Percentiles rank a stretch among this genome's conserved stretches.
Conservation (phyloP, 192 early-diverging fungal species). For the Ambispora gerdemannii region DNA sequence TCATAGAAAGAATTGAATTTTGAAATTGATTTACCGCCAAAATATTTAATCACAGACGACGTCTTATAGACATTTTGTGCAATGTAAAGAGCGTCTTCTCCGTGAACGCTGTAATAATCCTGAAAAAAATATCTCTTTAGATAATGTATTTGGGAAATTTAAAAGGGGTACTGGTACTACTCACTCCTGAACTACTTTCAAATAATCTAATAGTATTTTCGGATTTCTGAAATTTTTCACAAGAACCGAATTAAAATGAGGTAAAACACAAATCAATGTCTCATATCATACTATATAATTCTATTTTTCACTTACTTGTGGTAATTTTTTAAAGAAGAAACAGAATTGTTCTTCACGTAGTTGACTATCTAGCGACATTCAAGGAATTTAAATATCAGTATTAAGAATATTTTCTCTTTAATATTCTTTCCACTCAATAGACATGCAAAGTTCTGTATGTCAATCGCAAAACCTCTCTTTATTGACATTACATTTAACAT, state of each 20-base stretch:
- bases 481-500: too few species aligned
- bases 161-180: slow-evolving; percentile 20
- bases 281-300: neutral
- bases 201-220: slow-evolving; percentile 67
- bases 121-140: slow-evolving; percentile 28
- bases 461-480: too few species aligned
- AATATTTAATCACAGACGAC: slow-evolving; percentile 84
- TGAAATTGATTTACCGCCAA: slow-evolving; percentile 53
- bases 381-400: neutral
- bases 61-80: slow-evolving; percentile 89
- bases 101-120: slow-evolving; percentile 88
- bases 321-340: slow-evolving; percentile 55
- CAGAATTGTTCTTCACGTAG: slow-evolving; percentile 42
- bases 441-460: too few species aligned
- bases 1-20: neutral
- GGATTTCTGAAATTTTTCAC: slow-evolving; percentile 33
- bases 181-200: slow-evolving; percentile 61
- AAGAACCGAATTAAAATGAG: neutral
- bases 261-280: slow-evolving; percentile 11
- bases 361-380: slow-evolving; percentile 35
- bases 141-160: neutral
- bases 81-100: slow-evolving; percentile 83
- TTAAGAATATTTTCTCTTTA: too few species aligned
- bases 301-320: slow-evolving; percentile 37
- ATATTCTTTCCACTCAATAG: too few species aligned